Evolutionary conservation across 23 red algal genomes (phyloP).

Genomic region (Gracilaria domingensis): DNA sequence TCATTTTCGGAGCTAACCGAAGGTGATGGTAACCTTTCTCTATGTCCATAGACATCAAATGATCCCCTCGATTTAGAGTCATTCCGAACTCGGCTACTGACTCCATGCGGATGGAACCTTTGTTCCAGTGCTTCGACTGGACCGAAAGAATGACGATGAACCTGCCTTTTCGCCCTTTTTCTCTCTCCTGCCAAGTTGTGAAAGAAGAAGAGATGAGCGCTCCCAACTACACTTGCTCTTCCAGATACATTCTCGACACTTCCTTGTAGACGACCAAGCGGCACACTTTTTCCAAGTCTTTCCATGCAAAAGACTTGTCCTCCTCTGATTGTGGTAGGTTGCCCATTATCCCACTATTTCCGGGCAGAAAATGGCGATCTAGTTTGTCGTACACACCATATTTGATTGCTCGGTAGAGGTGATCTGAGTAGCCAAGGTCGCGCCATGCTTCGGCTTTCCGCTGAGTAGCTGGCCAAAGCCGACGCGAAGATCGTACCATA

Average conservation of each 20-base stretch:
- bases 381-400: neutral
- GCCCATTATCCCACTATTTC: neutral
- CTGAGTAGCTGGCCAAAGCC: neutral
- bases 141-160: slow-evolving; percentile 4
- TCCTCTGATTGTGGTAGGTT: neutral
- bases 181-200: neutral
- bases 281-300: neutral
- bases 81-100: neutral
- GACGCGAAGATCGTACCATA: neutral
- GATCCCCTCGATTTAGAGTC: neutral
- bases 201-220: neutral
- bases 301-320: neutral
- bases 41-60: slow-evolving; percentile 16
- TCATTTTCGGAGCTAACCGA: neutral
- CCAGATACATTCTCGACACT: neutral
- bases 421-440: slow-evolving; percentile 23
- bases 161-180: neutral
- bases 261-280: neutral
- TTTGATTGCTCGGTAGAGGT: neutral
- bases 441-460: neutral
- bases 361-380: neutral
- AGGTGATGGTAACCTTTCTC: neutral
- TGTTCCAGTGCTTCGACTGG: neutral
- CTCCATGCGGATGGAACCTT: neutral
- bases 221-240: neutral